phyloP scores from a whole-genome alignment of 345 rosid genomes.

The Linum tenue region DNA sequence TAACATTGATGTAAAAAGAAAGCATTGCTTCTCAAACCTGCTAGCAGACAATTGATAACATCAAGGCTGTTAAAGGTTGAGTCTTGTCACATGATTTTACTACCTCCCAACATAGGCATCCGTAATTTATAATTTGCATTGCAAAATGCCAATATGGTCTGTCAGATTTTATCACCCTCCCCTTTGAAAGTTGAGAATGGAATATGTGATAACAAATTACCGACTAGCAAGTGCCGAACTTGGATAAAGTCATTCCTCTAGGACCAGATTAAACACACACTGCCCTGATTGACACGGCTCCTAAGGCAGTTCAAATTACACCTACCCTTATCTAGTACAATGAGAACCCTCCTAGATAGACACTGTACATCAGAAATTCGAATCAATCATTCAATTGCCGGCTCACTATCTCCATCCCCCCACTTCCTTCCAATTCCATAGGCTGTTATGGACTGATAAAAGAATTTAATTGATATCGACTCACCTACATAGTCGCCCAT shows the following conservation, averaged over 20 bases:
- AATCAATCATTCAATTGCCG: background rate
- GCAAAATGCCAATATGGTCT: background rate
- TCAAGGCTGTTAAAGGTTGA: background rate
- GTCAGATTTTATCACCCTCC: background rate
- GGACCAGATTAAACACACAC: background rate
- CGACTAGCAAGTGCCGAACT: background rate
- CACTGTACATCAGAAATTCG: background rate
- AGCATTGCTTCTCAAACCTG: background rate
- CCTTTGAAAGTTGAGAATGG: background rate
- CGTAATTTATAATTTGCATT: background rate
- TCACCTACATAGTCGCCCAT: constrained; percentile 5
- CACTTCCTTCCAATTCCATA: background rate
- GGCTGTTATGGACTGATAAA: background rate
- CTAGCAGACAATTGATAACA: background rate
- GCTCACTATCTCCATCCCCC: background rate
- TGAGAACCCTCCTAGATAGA: background rate
- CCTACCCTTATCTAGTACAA: background rate
- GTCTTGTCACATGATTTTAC: background rate
- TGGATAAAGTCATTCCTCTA: background rate
- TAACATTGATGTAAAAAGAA: background rate
- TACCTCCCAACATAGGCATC: background rate
- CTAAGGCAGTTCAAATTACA: background rate
- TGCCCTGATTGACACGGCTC: background rate
- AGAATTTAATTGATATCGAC: background rate
- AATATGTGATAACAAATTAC: too few relatives aligned